Conservation (phyloP, 768 basidiomycete genomes). For the Lactarius pseudohatsudake region DNA sequence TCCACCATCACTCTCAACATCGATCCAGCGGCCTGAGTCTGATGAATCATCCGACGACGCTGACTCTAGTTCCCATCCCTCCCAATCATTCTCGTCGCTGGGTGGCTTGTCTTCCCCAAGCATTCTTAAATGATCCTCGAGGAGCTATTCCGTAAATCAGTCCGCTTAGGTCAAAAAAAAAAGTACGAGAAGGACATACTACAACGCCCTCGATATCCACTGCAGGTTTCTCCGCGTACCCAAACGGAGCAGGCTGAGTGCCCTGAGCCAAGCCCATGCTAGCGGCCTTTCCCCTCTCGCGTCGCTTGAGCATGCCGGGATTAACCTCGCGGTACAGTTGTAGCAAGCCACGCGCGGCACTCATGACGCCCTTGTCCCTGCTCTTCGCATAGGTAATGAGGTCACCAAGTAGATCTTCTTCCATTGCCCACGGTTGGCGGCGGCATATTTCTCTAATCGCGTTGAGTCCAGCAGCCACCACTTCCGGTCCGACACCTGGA, state of each 20-base stretch:
- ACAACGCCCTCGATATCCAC: constrained; percentile 88
- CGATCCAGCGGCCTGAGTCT: constrained; percentile 72
- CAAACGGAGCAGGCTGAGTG: constrained; percentile 73
- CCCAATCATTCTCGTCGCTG: constrained; percentile 71
- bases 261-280: constrained; percentile 70
- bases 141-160: constrained; percentile 50
- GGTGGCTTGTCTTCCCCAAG: constrained; percentile 58
- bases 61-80: constrained; percentile 52
- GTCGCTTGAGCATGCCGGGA: constrained; percentile 83
- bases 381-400: constrained; percentile 94
- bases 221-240: constrained; percentile 70
- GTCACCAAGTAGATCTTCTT: constrained; percentile 89
- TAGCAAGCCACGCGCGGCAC: constrained; percentile 84
- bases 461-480: constrained; percentile 96
- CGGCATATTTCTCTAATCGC: constrained; percentile 92
- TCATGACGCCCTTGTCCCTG: constrained; percentile 87
- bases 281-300: constrained; percentile 92
- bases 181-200: constrained; percentile 45
- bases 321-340: constrained; percentile 96
- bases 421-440: constrained; percentile 96
- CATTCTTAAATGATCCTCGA: constrained; percentile 82
- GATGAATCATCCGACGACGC: constrained; percentile 57
- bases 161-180: neutral
- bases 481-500: constrained; percentile 93
- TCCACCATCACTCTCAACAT: constrained; percentile 69